These are phyloP conservation scores for Neurospora discreta DNA, from an alignment of 495 filamentous ascomycete genomes.

Conservation along the genomic window DNA sequence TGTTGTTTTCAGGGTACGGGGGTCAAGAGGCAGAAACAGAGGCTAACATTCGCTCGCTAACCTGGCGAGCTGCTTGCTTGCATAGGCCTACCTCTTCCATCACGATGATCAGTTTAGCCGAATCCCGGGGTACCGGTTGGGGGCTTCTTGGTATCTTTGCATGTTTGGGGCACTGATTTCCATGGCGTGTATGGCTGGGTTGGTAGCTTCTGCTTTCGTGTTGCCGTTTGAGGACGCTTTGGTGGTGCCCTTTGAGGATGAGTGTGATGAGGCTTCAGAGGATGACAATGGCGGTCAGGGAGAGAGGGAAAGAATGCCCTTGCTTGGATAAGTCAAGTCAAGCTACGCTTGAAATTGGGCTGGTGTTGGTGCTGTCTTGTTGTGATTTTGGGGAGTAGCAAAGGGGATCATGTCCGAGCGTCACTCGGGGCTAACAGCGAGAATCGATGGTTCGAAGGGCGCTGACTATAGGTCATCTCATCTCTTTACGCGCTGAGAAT, in stretches of 20 bases:
- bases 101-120: conserved; percentile 70
- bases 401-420: neutral
- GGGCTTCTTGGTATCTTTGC: conserved; percentile 65
- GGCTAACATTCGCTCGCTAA: neutral
- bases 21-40: neutral
- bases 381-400: neutral
- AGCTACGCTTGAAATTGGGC: neutral
- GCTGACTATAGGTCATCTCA: neutral
- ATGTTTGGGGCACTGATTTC: conserved; percentile 61
- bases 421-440: neutral
- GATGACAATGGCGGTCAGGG: conserved; percentile 26
- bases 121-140: conserved; percentile 68
- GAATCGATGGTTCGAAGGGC: neutral
- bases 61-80: neutral
- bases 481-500: neutral
- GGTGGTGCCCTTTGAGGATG: conserved; percentile 56
- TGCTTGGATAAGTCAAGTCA: conserved; percentile 3
- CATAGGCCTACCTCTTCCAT: conserved; percentile 70
- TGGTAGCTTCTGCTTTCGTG: conserved; percentile 52
- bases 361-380: neutral
- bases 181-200: conserved; percentile 45
- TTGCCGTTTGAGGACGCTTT: conserved; percentile 52
- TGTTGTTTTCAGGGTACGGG: neutral
- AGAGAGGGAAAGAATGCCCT: neutral
- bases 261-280: conserved; percentile 37